Percentiles rank a stretch among this genome's conserved stretches.
phyloP scores from a whole-genome alignment of 208 protist species.

The Leptomonas pyrrhocoris region DNA sequence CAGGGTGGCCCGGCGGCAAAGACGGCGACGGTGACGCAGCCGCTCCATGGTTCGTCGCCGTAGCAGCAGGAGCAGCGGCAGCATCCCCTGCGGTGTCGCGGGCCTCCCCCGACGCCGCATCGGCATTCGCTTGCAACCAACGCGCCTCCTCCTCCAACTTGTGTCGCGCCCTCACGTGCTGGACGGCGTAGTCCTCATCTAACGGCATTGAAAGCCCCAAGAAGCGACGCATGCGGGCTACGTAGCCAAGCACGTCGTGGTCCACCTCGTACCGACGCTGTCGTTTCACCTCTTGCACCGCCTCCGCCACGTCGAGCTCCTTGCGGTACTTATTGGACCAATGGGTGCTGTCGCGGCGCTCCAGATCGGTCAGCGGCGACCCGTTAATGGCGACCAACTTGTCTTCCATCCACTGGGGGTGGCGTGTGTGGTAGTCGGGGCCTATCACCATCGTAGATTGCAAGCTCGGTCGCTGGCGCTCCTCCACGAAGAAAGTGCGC shows the following conservation, averaged over 20 bases:
- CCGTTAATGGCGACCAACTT: conserved; percentile 83
- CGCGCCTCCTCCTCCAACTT: conserved; percentile 39
- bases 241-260: conserved; percentile 64
- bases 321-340: conserved; percentile 63
- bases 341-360: conserved; percentile 29
- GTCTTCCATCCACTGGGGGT: conserved; percentile 80
- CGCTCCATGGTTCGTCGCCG: background rate
- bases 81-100: background rate
- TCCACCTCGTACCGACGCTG: conserved; percentile 49
- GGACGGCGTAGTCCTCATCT: conserved; percentile 50
- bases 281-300: conserved; percentile 64
- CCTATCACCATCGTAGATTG: conserved; percentile 28
- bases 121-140: conserved; percentile 9
- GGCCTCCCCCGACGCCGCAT: background rate
- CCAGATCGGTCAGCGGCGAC: conserved; percentile 55
- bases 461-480: conserved; percentile 19
- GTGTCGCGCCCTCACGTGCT: conserved; percentile 43
- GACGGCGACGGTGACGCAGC: background rate
- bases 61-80: background rate
- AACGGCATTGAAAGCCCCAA: conserved; percentile 55
- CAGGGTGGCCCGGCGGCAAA: background rate
- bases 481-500: conserved; percentile 32
- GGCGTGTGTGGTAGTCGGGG: conserved; percentile 56
- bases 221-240: conserved; percentile 43
- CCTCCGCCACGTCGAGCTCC: conserved; percentile 80